Evolutionary conservation across 306 rosid species (phyloP).

Genomic region (Trifolium dubium): DNA sequence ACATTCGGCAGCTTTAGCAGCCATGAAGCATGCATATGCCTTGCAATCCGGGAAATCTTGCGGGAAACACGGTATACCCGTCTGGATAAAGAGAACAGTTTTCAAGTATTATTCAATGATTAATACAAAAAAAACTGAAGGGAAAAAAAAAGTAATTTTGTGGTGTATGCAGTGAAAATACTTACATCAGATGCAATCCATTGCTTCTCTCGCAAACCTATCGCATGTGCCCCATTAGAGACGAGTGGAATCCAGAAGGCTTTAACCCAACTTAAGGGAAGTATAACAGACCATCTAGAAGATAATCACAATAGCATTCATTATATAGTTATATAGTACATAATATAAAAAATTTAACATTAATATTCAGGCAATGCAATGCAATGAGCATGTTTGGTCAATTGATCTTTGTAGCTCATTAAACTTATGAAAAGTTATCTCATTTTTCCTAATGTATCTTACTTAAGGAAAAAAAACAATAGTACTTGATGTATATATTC

Average conservation of each 20-base stretch:
- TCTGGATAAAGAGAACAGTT: constrained; percentile 47
- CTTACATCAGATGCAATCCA: constrained; percentile 84
- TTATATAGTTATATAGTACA: background rate
- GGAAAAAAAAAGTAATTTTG: background rate
- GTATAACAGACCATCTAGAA: constrained; percentile 80
- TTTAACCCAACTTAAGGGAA: constrained; percentile 86
- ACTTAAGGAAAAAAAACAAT: constrained; percentile 6
- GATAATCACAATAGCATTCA: constrained; percentile 33
- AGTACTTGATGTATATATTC: background rate
- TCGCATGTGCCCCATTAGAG: constrained; percentile 75
- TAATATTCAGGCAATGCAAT: constrained; percentile 1
- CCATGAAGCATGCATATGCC: constrained; percentile 66
- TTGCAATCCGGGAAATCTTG: constrained; percentile 81
- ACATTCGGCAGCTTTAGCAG: constrained; percentile 51
- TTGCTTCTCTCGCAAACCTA: constrained; percentile 88
- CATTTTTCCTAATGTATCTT: constrained; percentile 30
- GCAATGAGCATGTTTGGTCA: constrained; percentile 17
- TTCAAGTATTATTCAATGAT: background rate
- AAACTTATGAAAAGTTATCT: constrained; percentile 24
- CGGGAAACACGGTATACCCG: constrained; percentile 76
- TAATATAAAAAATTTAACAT: background rate
- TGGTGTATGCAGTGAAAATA: constrained; percentile 22
- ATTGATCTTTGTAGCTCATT: constrained; percentile 7
- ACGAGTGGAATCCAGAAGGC: constrained; percentile 82
- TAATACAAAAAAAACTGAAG: background rate